A percentile compares a stretch with the other conserved stretches of the same genome.
Conservation (phyloP, 768 basidiomycete genomes). For the Mycena floridula region DNA sequence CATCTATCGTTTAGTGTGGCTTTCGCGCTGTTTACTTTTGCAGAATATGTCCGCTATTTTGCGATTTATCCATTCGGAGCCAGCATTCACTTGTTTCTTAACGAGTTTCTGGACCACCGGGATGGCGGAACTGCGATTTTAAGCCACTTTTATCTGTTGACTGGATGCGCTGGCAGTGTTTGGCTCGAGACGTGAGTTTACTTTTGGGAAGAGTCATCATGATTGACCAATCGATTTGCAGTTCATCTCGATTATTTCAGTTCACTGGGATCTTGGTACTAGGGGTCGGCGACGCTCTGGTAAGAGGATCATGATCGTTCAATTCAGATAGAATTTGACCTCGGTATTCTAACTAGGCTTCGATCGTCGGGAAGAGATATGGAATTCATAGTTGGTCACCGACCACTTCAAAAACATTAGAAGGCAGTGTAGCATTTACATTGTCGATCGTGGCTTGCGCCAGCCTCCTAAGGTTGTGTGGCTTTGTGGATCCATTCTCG, state of each 20-base stretch:
- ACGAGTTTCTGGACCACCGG: slow-evolving; percentile 93
- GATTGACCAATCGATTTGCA: slow-evolving; percentile 11
- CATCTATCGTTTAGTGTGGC: slow-evolving; percentile 93
- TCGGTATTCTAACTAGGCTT: slow-evolving; percentile 63
- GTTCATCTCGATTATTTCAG: slow-evolving; percentile 38
- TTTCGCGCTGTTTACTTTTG: slow-evolving; percentile 91
- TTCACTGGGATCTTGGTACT: slow-evolving; percentile 87
- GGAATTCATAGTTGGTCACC: slow-evolving; percentile 84
- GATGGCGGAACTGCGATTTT: slow-evolving; percentile 94
- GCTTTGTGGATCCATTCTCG: slow-evolving; percentile 69
- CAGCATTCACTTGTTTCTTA: slow-evolving; percentile 90
- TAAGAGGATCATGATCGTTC: slow-evolving; percentile 29
- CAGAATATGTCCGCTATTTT: slow-evolving; percentile 97
- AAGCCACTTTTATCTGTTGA: slow-evolving; percentile 95
- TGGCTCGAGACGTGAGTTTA: slow-evolving; percentile 89
- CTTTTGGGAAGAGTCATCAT: slow-evolving; percentile 1
- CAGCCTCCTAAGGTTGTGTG: slow-evolving; percentile 63
- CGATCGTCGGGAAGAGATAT: slow-evolving; percentile 81
- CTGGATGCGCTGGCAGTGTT: slow-evolving; percentile 88
- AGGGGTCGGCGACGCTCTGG: slow-evolving; percentile 92
- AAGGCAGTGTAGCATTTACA: slow-evolving; percentile 84
- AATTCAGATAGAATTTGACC: no score
- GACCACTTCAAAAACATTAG: slow-evolving; percentile 80
- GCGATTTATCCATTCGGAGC: slow-evolving; percentile 96
- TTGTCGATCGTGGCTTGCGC: slow-evolving; percentile 64